Evolutionary conservation across 2,329 filamentous ascomycete species (phyloP), one percentile per base, ranked within the genome.

Genomic region (Ophiostoma sp.): DNA sequence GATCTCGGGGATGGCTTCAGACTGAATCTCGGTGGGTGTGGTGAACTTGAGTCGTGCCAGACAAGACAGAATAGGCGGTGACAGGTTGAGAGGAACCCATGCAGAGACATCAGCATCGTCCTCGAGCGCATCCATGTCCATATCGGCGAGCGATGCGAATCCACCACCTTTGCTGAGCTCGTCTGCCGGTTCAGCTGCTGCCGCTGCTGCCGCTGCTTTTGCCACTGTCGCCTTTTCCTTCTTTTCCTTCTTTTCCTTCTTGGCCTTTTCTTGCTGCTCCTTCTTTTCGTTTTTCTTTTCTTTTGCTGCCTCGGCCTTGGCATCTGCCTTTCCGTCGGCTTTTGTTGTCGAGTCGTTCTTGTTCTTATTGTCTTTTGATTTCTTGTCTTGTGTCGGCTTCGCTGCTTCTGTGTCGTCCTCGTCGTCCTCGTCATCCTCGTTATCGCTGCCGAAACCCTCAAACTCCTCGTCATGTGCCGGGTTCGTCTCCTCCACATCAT

Each of bases 11-110:
- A 99, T 97, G 0, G 93, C 86, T 45, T 89, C 86, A 25, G 86
- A 83, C 80, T 99, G 96, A 73, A 99, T 97, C 0, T 88, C 83
- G 0, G 95, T 98, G 0, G 96, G 96, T 74, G 89, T 90, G 4
- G 87, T 80, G 80, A 98, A 98, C 73, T 91, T 92, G 75, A 98
- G 85, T 77, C 90, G 92, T 1, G 93, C 91, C 42, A 99, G 84
- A 19, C 93, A 89, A 1, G 90, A 89, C 22, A 97, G 84, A 0
- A 93, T 88, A 69, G 89, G 86, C 0, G 91, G 85, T 0, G 93
- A 95, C 1, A 99, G 85, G 5, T 91, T 88, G 48, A 99, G 83
- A 8, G 87, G 83, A 73, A 89, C 86, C 96, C 96, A 99, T 36
- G 89, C 91, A 17, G 93, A 93, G 70, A 97, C 87, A 79, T 96